Evolutionary conservation across 2,329 filamentous ascomycete genomes (phyloP).

Genomic region (Colletotrichum sp.): DNA sequence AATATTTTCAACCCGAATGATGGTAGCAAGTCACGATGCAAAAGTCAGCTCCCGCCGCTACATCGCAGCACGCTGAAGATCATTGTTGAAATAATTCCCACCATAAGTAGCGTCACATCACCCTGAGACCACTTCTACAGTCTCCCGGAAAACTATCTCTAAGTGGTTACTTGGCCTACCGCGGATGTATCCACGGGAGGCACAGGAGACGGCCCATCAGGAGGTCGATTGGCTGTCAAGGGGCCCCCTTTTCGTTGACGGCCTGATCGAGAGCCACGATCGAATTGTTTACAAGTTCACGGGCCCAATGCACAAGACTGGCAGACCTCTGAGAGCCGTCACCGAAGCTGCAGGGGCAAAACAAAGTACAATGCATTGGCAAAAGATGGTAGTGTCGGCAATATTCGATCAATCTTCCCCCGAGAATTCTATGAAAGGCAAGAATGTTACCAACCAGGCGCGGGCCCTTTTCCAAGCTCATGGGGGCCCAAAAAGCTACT

Average conservation of each 20-base stretch:
- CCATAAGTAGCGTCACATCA: neutral
- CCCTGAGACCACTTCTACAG: neutral
- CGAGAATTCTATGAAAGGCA: no score
- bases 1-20: neutral
- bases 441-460: no score
- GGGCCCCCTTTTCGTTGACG: neutral
- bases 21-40: neutral
- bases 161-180: no score
- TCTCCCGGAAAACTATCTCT: neutral
- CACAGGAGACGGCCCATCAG: neutral
- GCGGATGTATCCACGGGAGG: neutral
- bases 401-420: no score
- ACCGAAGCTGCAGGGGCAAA: neutral
- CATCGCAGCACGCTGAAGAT: neutral
- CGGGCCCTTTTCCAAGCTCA: no score
- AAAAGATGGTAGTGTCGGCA: rapidly evolving
- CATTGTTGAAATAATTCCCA: rapidly evolving
- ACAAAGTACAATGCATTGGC: rapidly evolving
- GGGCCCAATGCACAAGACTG: rapidly evolving
- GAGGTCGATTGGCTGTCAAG: neutral
- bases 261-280: neutral
- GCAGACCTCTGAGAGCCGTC: rapidly evolving
- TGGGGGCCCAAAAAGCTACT: no score
- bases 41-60: rapidly evolving
- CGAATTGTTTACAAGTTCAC: neutral